Evolutionary conservation across 139 green algal species (phyloP).

Genomic region (Micromonas commoda): DNA sequence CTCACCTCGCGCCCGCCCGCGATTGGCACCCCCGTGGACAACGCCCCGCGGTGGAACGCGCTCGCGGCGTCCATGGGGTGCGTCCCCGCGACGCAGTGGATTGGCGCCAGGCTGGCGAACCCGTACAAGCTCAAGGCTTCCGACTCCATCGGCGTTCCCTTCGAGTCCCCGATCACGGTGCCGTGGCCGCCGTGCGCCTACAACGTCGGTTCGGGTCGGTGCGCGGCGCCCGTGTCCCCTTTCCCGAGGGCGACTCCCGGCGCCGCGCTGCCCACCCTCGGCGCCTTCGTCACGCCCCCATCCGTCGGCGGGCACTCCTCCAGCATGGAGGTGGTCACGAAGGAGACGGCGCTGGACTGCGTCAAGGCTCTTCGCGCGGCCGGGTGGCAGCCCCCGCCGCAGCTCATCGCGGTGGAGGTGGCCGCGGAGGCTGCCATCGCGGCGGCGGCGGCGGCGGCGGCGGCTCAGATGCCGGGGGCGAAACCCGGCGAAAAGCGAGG

Average conservation of each 20-base stretch:
- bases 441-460: background rate
- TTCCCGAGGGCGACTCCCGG: background rate
- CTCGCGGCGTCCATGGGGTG: background rate
- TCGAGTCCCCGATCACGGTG: background rate
- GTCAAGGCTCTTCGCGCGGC: background rate
- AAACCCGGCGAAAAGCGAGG: background rate
- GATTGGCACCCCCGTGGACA: background rate
- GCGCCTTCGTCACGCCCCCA: background rate
- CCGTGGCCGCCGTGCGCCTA: constrained; percentile 2
- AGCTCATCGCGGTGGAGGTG: constrained; percentile 9
- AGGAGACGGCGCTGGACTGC: constrained; percentile 1
- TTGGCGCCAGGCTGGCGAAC: constrained; percentile 4
- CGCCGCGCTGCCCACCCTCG: background rate
- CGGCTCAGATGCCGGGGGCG: background rate
- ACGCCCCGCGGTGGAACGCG: background rate
- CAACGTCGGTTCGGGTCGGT: constrained; percentile 11
- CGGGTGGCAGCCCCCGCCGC: background rate
- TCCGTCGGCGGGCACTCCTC: background rate
- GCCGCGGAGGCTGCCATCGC: background rate
- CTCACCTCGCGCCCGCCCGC: background rate
- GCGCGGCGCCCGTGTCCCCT: background rate
- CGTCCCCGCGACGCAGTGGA: constrained; percentile 10
- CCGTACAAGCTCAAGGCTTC: constrained; percentile 1
- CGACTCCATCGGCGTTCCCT: background rate
- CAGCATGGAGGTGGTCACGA: background rate